These are phyloP conservation scores for Casuarina glauca DNA, from an alignment of 306 rosid genomes.

Conservation along the genomic window DNA sequence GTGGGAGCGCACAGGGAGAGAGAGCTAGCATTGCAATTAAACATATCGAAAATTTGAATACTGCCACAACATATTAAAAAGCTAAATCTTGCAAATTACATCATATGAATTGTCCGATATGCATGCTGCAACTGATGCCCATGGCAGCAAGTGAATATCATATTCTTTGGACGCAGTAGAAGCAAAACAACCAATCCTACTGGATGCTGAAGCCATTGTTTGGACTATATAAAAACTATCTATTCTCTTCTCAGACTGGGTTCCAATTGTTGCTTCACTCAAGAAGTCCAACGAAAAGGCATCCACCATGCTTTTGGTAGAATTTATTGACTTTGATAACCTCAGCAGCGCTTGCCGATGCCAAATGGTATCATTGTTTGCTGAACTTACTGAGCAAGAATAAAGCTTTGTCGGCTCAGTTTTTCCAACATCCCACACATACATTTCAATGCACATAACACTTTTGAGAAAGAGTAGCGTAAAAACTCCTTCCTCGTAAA, in stretches of 20 bases:
- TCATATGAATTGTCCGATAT: conserved; percentile 59
- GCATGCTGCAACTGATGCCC: conserved; percentile 97
- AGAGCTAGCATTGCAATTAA: conserved; percentile 12
- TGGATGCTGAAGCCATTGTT: conserved; percentile 75
- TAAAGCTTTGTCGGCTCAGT: conserved; percentile 66
- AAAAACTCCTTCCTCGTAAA: conserved; percentile 83
- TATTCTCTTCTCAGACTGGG: conserved; percentile 53
- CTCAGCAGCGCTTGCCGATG: conserved; percentile 85
- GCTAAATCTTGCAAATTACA: conserved; percentile 54
- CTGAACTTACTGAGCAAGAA: conserved; percentile 75
- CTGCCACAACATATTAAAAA: conserved; percentile 13
- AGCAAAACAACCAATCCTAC: conserved; percentile 89
- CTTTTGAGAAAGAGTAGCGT: conserved; percentile 83
- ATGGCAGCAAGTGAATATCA: conserved; percentile 94
- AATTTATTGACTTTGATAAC: conserved; percentile 57
- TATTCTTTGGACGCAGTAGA: conserved; percentile 84
- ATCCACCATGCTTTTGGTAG: conserved; percentile 56
- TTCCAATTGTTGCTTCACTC: conserved; percentile 61
- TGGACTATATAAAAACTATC: conserved; percentile 84
- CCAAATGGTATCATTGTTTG: conserved; percentile 53
- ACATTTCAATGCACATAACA: conserved; percentile 73
- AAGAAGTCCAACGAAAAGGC: conserved; percentile 64
- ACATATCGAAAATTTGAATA: conserved; percentile 28
- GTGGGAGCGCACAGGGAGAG: not conserved
- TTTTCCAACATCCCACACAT: conserved; percentile 73